Conservation (phyloP, 1,284 basidiomycete genomes). For the Cutaneotrichosporon sp. region DNA sequence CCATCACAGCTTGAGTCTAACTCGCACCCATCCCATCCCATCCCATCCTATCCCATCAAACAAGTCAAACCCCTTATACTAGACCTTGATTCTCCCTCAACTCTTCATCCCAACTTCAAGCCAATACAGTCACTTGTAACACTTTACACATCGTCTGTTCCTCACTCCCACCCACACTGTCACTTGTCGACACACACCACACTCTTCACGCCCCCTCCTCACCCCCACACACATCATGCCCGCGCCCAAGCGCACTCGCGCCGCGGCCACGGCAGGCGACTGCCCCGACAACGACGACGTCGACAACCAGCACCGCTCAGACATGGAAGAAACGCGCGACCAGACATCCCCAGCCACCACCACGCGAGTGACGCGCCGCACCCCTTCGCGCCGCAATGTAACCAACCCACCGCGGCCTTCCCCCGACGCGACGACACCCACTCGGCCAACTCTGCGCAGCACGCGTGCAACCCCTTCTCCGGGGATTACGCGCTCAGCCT, state of each 20-base stretch:
- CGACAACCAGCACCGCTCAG: slow-evolving; percentile 11
- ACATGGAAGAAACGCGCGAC: neutral
- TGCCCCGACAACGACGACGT: slow-evolving; percentile 15
- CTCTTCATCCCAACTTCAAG: neutral
- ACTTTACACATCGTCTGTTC: neutral
- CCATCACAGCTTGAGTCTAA: neutral
- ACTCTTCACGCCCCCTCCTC: neutral
- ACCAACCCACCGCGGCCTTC: slow-evolving; percentile 7
- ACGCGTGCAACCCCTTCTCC: slow-evolving; percentile 2
- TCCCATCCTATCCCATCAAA: neutral
- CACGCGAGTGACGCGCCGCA: neutral
- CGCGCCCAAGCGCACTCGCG: slow-evolving; percentile 28
- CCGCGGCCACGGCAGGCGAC: slow-evolving; percentile 12
- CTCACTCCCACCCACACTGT: neutral
- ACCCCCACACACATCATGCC: slow-evolving; percentile 16
- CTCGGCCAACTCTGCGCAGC: slow-evolving; percentile 7
- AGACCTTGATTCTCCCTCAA: neutral
- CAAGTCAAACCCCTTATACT: neutral
- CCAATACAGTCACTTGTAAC: no score
- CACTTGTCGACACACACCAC: neutral
- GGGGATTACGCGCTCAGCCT: slow-evolving; percentile 4
- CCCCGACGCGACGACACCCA: neutral
- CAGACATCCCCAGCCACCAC: neutral
- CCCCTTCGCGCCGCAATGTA: slow-evolving; percentile 11
- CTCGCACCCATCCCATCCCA: slow-evolving; percentile 3